Base-by-base conservation (phyloP, 352 stramenopile species). In the Thalassiosira gravida region DNA sequence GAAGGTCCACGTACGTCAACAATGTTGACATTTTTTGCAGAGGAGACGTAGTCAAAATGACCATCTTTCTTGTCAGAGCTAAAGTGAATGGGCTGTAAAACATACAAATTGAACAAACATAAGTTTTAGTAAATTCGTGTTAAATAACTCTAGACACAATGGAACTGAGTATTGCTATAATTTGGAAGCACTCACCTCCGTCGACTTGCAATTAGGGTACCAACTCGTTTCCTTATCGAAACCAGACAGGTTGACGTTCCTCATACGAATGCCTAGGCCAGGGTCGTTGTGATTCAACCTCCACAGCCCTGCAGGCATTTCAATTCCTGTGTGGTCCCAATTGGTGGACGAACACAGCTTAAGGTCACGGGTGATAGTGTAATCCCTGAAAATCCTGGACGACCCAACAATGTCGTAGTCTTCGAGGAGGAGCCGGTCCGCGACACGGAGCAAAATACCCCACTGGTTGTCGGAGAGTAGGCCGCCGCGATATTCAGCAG, bases 401-500 rank as follows among this genome's bases (percentile, higher is more conserved):
- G 58, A 58, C 7, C 73, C 73, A 2, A 67, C 50, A 39, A 81
- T 79, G 16, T 62, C 29, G 29, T 69, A 74, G 35, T 82, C 49
- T 16, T 80, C 7, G 13, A 83, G 32, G 11, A 55, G 30, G 7
- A 78, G 6, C 3, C 65, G 44, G 55, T 87, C 79, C 7, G 46
- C 58, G 7, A 22, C 27, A 16, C 39, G 27, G 6, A 78, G 11
- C 11, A 53, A 3, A 37, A 87, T 37, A 25, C 79, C 79, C 52
- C 66, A 81, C 49, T 76, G 64, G 30, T 87, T 83, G 42, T 87
- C 79, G 8, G 68, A 74, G 32, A 87, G 44, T 8, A 47, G 22
- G 0, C 79, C 79, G 16, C 79, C 73, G 13, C 50, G 52, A 16
- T 58, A 39, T 39, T 39, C 32, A 11, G 32, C 32, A 11, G 32